Conservation (phyloP, 768 basidiomycete genomes). For the button mushroom (Agaricus bisporus) region DNA sequence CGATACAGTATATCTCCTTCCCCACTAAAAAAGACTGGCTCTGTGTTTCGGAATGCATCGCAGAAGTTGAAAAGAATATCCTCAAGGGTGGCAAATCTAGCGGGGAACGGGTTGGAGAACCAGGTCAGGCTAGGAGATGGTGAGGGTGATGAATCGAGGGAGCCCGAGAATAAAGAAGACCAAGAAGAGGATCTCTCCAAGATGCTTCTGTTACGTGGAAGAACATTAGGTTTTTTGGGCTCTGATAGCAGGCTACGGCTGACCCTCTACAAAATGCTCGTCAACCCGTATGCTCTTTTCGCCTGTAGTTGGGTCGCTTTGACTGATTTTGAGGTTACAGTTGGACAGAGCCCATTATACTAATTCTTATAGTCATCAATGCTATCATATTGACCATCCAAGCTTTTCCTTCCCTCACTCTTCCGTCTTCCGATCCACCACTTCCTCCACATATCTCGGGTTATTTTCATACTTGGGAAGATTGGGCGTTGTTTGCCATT, state of each 20-base stretch:
- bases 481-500: constrained; percentile 75
- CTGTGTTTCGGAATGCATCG: constrained; percentile 52
- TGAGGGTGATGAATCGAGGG: constrained; percentile 31
- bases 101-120: constrained; percentile 51
- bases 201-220: constrained; percentile 58
- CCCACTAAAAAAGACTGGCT: constrained; percentile 55
- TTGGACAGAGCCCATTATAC: constrained; percentile 82
- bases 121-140: constrained; percentile 51
- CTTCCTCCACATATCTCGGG: constrained; percentile 44
- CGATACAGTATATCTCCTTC: constrained; percentile 52
- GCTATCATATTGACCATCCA: constrained; percentile 80
- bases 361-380: constrained; percentile 79
- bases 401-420: constrained; percentile 54
- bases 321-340: constrained; percentile 27
- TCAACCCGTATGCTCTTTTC: constrained; percentile 54
- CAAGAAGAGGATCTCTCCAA: constrained; percentile 32
- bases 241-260: constrained; percentile 60
- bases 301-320: constrained; percentile 1
- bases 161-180: constrained; percentile 29
- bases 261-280: constrained; percentile 59
- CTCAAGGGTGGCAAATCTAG: constrained; percentile 77
- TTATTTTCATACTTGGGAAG: constrained; percentile 89
- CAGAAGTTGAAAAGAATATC: constrained; percentile 58
- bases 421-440: constrained; percentile 36
- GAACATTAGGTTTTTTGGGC: constrained; percentile 73